Percentiles rank a stretch among this genome's conserved stretches.
phyloP scores from a whole-genome alignment of 192 early-diverging fungal genomes.

The Coemansia sp. region DNA sequence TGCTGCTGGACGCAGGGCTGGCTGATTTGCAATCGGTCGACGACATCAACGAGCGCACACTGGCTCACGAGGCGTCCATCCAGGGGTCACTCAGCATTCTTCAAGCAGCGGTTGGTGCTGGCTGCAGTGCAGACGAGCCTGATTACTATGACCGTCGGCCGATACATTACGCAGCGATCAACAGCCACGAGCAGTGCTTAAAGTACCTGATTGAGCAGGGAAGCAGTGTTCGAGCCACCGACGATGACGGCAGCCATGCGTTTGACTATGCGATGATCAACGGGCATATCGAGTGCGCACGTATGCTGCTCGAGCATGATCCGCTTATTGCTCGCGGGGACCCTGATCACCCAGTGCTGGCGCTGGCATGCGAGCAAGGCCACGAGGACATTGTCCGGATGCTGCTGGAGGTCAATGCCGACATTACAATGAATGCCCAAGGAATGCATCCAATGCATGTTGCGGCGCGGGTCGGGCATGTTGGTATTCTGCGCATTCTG shows the following conservation, averaged over 20 bases:
- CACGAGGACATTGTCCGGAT: slow-evolving; percentile 80
- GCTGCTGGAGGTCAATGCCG: slow-evolving; percentile 74
- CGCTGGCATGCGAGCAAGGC: slow-evolving; percentile 91
- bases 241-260: slow-evolving; percentile 89
- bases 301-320: slow-evolving; percentile 73
- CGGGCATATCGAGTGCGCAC: slow-evolving; percentile 74
- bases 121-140: slow-evolving; percentile 51
- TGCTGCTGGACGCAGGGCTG: slow-evolving; percentile 64
- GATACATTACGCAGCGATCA: slow-evolving; percentile 93
- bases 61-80: slow-evolving; percentile 87
- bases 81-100: slow-evolving; percentile 72
- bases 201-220: slow-evolving; percentile 58
- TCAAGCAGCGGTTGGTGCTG: slow-evolving; percentile 53
- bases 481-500: slow-evolving; percentile 68
- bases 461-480: slow-evolving; percentile 80
- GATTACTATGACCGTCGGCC: slow-evolving; percentile 91
- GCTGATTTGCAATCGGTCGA: slow-evolving; percentile 84
- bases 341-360: slow-evolving; percentile 67
- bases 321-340: slow-evolving; percentile 50
- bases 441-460: slow-evolving; percentile 89
- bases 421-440: slow-evolving; percentile 72
- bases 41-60: slow-evolving; percentile 91
- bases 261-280: slow-evolving; percentile 85
- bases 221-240: slow-evolving; percentile 59
- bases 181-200: slow-evolving; percentile 74